Conservation (phyloP, 768 basidiomycete genomes). For the Boletales sp. region DNA sequence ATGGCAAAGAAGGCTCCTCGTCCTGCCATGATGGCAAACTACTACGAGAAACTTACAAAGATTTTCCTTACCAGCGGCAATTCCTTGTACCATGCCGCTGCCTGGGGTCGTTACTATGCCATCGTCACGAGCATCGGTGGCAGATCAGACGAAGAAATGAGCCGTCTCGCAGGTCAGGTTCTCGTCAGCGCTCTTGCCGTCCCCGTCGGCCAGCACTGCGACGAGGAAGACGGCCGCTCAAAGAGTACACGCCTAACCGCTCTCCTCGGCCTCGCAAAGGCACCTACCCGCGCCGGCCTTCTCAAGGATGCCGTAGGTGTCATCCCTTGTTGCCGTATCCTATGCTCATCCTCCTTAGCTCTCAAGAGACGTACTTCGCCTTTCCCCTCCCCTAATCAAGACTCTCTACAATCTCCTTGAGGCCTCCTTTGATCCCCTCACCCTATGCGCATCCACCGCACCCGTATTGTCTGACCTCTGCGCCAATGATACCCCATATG, state of each 20-base stretch:
- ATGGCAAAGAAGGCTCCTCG: constrained; percentile 92
- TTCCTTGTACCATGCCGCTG: constrained; percentile 93
- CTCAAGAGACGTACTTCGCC: constrained; percentile 76
- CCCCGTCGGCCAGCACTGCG: constrained; percentile 66
- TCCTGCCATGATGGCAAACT: constrained; percentile 96
- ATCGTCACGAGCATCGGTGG: constrained; percentile 70
- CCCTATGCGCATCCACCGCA: constrained; percentile 72
- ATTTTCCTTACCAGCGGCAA: constrained; percentile 97
- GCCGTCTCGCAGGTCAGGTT: constrained; percentile 84
- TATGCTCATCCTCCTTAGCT: constrained; percentile 45
- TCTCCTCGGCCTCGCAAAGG: constrained; percentile 76
- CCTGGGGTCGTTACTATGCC: constrained; percentile 85
- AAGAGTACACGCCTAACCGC: constrained; percentile 79
- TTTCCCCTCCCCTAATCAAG: constrained; percentile 70
- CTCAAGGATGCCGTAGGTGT: constrained; percentile 79
- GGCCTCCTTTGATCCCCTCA: constrained; percentile 89
- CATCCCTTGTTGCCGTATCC: not conserved
- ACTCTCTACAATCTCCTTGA: constrained; percentile 86
- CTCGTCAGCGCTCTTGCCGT: constrained; percentile 92
- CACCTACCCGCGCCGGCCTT: constrained; percentile 84
- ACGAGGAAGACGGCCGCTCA: constrained; percentile 52
- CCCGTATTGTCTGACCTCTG: constrained; percentile 69
- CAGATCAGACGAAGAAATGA: constrained; percentile 72
- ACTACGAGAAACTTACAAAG: constrained; percentile 96
- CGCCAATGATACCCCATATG: constrained; percentile 45